Percentiles rank a stretch among this genome's conserved stretches.
Conservation (phyloP, 2,329 filamentous ascomycete species). For the Colletotrichum limetticola region DNA sequence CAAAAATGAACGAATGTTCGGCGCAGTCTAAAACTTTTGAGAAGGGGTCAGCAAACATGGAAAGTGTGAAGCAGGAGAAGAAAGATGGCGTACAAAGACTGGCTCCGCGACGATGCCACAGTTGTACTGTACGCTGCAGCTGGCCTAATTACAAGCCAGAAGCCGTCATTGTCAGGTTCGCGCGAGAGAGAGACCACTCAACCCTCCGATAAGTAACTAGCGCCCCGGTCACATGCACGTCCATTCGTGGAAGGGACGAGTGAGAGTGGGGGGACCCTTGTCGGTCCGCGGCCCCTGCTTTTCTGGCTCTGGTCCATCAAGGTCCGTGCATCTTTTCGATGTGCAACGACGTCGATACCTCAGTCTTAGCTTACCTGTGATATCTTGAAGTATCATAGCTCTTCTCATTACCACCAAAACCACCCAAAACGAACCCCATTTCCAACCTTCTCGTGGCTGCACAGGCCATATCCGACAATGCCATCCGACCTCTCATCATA, state of each 20-base stretch:
- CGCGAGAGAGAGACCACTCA: slow-evolving; percentile 16
- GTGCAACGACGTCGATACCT: slow-evolving; percentile 12
- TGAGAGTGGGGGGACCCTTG: slow-evolving; percentile 11
- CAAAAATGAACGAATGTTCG: not conserved
- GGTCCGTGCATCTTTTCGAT: slow-evolving; percentile 16
- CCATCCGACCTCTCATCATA: slow-evolving; percentile 79
- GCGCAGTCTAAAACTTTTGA: slow-evolving; percentile 7
- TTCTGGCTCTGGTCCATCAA: not conserved
- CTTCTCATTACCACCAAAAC: not conserved
- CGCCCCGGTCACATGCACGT: slow-evolving; percentile 34
- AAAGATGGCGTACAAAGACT: slow-evolving; percentile 18
- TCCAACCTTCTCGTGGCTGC: not conserved
- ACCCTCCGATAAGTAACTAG: slow-evolving; percentile 32
- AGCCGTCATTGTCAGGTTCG: slow-evolving; percentile 21
- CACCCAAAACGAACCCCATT: not conserved
- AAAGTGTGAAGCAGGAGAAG: not conserved
- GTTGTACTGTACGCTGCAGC: not conserved
- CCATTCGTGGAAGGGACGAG: not conserved
- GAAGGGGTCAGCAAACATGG: not conserved
- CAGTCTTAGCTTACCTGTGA: not conserved
- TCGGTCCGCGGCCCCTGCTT: slow-evolving; percentile 20
- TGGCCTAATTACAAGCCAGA: not conserved
- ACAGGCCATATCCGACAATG: slow-evolving; percentile 48
- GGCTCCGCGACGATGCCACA: slow-evolving; percentile 20
- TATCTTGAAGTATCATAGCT: not conserved